Conservation (phyloP, 306 rosid species). For the Fragaria ananassa region DNA sequence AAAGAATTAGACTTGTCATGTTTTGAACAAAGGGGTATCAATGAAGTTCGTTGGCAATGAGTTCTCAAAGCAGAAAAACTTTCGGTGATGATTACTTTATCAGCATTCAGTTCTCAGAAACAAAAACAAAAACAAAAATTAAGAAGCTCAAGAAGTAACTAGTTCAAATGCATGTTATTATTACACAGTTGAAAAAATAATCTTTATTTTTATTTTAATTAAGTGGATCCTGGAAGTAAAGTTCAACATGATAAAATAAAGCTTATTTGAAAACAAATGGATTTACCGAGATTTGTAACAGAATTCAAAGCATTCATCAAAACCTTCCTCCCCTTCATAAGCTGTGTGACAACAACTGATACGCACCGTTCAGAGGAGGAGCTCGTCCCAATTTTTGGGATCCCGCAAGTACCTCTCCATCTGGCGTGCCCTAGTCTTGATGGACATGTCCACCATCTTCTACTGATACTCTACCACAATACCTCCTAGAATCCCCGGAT, state of each 20-base stretch:
- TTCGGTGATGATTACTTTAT: too few species aligned
- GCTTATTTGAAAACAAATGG: background rate
- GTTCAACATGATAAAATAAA: background rate
- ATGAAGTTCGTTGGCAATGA: too few species aligned
- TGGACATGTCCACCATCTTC: conserved; percentile 90
- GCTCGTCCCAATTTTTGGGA: conserved; percentile 42
- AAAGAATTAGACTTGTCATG: too few species aligned
- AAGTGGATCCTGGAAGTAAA: background rate
- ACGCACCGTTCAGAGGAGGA: conserved; percentile 33
- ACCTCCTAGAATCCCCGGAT: conserved; percentile 81
- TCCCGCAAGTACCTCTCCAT: conserved; percentile 92
- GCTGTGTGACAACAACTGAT: conserved; percentile 18
- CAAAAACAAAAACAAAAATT: too few species aligned
- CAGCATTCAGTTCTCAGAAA: too few species aligned
- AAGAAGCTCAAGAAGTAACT: too few species aligned
- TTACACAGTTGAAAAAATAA: too few species aligned
- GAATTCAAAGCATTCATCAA: background rate
- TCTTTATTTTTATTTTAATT: background rate
- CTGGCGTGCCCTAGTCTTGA: conserved; percentile 78
- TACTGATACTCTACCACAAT: conserved; percentile 65
- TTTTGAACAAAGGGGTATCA: too few species aligned
- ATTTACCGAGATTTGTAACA: background rate
- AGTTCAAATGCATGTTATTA: too few species aligned
- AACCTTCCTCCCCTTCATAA: conserved; percentile 13
- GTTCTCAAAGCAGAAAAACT: too few species aligned